Percentiles rank a stretch among this genome's conserved stretches.
These are phyloP conservation scores for Amorphotheca resinae DNA, from an alignment of 495 filamentous ascomycete genomes.

Conservation along the genomic window DNA sequence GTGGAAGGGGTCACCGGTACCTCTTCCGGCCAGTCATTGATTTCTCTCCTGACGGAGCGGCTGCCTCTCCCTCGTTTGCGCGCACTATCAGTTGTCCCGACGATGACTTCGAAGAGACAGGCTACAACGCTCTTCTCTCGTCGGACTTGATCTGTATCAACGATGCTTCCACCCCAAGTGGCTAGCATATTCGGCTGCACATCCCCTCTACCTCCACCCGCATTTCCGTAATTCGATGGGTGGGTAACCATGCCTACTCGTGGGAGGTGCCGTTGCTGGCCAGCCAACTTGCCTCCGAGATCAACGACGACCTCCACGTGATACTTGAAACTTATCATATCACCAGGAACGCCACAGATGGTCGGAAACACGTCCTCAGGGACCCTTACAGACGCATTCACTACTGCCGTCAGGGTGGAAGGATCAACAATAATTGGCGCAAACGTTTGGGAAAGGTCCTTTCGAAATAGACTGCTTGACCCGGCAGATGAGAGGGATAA, in stretches of 20 bases:
- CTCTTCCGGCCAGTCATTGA: constrained; percentile 6
- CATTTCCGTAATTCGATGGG: constrained; percentile 32
- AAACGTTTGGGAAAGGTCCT: constrained; percentile 81
- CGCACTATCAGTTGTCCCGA: constrained; percentile 76
- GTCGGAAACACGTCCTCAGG: constrained; percentile 90
- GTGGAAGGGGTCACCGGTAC: neutral
- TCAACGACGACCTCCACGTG: constrained; percentile 87
- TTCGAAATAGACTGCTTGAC: constrained; percentile 78
- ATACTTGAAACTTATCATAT: constrained; percentile 90
- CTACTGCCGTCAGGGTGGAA: constrained; percentile 54
- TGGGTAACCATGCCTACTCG: constrained; percentile 41
- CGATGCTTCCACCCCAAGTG: constrained; percentile 59
- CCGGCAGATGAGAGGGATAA: constrained; percentile 71
- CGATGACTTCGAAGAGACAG: constrained; percentile 67
- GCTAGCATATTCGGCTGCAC: constrained; percentile 26
- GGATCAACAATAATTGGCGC: constrained; percentile 80
- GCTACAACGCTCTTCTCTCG: constrained; percentile 81
- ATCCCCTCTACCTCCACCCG: constrained; percentile 22
- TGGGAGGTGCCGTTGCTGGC: constrained; percentile 49
- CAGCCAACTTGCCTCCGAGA: constrained; percentile 71
- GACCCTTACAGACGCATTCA: constrained; percentile 71
- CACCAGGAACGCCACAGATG: constrained; percentile 75
- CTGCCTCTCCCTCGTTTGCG: constrained; percentile 37
- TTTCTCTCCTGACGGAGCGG: constrained; percentile 1
- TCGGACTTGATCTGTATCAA: constrained; percentile 80